These are phyloP conservation scores for Picea glauca DNA, from an alignment of 75 land plant genomes.

Conservation along the genomic window DNA sequence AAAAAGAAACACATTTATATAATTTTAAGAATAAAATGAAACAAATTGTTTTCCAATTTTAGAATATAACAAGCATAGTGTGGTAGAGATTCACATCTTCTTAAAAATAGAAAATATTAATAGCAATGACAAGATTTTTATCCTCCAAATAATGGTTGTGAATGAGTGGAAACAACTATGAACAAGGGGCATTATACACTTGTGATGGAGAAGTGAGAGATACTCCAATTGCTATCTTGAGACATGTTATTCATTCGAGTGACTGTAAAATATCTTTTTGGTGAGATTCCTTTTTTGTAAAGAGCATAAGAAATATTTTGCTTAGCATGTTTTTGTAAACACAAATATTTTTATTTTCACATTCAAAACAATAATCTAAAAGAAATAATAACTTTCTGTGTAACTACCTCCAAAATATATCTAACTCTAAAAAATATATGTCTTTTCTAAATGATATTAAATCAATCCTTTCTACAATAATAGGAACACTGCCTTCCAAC, in stretches of 20 bases:
- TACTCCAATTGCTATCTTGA: slow-evolving; percentile 59
- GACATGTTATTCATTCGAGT: too few relatives aligned
- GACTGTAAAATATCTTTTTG: too few relatives aligned
- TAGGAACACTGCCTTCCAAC: slow-evolving; percentile 48
- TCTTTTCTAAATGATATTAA: slow-evolving; percentile 45
- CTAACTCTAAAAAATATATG: slow-evolving; percentile 53
- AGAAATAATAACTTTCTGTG: slow-evolving; percentile 72
- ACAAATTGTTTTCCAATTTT: too few relatives aligned
- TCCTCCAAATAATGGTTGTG: too few relatives aligned
- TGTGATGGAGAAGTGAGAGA: slow-evolving; percentile 69
- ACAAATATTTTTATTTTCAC: slow-evolving; percentile 68
- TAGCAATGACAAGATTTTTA: too few relatives aligned
- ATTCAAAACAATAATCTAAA: slow-evolving; percentile 75
- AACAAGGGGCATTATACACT: slow-evolving; percentile 53
- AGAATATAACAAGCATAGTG: too few relatives aligned
- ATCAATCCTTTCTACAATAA: slow-evolving; percentile 73
- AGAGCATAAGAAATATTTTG: not conserved
- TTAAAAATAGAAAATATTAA: too few relatives aligned
- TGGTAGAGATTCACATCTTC: too few relatives aligned
- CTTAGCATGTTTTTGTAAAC: slow-evolving; percentile 78
- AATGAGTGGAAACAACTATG: slow-evolving; percentile 45
- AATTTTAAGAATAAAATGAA: too few relatives aligned
- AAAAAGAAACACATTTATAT: too few relatives aligned
- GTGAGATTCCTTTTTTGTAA: too few relatives aligned
- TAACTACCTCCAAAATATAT: slow-evolving; percentile 53